A percentile compares a stretch with the other conserved stretches of the same genome.
Conservation (phyloP, 257 asterid genomes). For the Petunia axillaris region DNA sequence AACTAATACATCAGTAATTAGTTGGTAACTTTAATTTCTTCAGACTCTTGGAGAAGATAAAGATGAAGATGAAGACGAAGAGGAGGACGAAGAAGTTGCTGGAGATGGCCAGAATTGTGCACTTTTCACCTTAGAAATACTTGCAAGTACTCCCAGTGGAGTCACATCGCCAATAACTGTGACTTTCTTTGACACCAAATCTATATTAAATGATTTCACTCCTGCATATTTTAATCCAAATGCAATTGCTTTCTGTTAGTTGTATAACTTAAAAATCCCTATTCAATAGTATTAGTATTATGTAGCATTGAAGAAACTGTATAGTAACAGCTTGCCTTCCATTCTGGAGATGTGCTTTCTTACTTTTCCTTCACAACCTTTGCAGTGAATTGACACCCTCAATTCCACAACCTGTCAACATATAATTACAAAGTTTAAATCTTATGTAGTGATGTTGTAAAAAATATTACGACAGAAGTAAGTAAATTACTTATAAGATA, state of each 20-base stretch:
- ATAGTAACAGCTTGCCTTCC: conserved; percentile 62
- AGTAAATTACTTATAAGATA: neutral
- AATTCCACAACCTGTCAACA: conserved; percentile 68
- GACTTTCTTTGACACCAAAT: conserved; percentile 77
- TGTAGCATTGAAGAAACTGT: neutral
- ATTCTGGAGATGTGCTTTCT: conserved; percentile 83
- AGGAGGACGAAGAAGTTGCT: conserved; percentile 34
- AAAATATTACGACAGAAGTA: neutral
- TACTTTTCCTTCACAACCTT: conserved; percentile 90
- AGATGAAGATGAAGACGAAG: conserved; percentile 32
- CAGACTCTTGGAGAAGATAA: conserved; percentile 23
- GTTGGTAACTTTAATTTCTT: conserved; percentile 26
- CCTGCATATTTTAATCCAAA: conserved; percentile 47
- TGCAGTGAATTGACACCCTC: conserved; percentile 95
- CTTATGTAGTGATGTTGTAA: rapidly evolving
- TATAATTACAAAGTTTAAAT: neutral
- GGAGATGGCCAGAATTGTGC: conserved; percentile 85
- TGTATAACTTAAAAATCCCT: neutral
- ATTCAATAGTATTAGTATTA: neutral
- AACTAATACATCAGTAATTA: conserved; percentile 5
- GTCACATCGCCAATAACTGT: conserved; percentile 73
- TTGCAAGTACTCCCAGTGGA: conserved; percentile 64
- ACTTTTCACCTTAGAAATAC: conserved; percentile 78
- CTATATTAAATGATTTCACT: conserved; percentile 75
- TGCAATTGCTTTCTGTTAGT: neutral